A percentile compares a stretch with the other conserved stretches of the same genome.
Conservation (phyloP, 177 flowering plant genomes). For the Vitis hybrid region DNA sequence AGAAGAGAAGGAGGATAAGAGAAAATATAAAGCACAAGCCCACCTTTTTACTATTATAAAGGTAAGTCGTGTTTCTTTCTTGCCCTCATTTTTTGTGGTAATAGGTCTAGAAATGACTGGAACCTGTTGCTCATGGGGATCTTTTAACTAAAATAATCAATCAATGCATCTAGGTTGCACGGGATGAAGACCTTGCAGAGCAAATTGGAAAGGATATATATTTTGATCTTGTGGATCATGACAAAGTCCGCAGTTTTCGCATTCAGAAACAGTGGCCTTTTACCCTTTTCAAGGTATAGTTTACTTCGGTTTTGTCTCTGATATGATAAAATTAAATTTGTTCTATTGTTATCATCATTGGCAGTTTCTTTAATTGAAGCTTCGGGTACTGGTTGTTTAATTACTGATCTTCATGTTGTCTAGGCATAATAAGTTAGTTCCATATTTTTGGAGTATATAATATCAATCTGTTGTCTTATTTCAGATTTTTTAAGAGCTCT, state of each 20-base stretch:
- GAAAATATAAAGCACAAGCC: conserved; percentile 77
- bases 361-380: too few species aligned
- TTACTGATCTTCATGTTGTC: too few species aligned
- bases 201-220: conserved; percentile 80
- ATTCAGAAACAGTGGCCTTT: conserved; percentile 70
- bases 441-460: too few species aligned
- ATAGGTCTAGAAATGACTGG: neutral
- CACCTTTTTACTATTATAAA: conserved; percentile 76
- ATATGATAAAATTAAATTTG: neutral
- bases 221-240: conserved; percentile 90
- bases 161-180: conserved; percentile 55
- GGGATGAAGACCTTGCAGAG: conserved; percentile 68
- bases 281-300: conserved; percentile 59
- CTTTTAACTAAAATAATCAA: conserved; percentile 6
- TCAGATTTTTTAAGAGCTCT: too few species aligned
- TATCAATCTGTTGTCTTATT: too few species aligned
- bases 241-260: conserved; percentile 76
- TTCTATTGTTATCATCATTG: neutral
- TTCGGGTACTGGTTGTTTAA: too few species aligned
- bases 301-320: neutral
- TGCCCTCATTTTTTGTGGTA: neutral
- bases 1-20: conserved; percentile 83
- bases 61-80: conserved; percentile 28
- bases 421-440: too few species aligned
- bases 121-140: neutral